Base-by-base conservation (phyloP, 768 basidiomycete species). In the Lentinula sp. region DNA sequence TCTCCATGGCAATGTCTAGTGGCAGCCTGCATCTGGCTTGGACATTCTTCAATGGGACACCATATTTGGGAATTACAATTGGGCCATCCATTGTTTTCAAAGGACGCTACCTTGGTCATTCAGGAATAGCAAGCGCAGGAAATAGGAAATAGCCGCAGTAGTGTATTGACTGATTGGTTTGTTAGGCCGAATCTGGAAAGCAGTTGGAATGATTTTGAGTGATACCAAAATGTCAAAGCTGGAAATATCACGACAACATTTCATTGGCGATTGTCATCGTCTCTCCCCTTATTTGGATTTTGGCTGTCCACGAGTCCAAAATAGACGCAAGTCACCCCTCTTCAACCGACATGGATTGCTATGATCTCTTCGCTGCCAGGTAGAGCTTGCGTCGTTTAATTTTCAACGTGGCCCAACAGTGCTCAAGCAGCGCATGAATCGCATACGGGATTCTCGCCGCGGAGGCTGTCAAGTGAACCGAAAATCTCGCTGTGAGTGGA, bases 321-420 rank as follows among this genome's bases (percentile, higher is more conserved):
- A 61, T 21, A 84, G 64, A 37, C 69, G 74, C 51, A 84, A 59
- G 23, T 77, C 70, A 1, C 82, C 84, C 10, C 81, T 46, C 84
- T 70, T 3, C 66, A 63, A 66, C 84, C 84, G 21, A 84, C 83
- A 65, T 83, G 80, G 61, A 69, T 80, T 5, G 81, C 80, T n/a
- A 65, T 64, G 32, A 80, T 72, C 59, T 76, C 71, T 37, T 68
- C 57, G 9, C 73, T 72, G 5, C 70, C 65, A 5, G 64, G 53
- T 21, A 77, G 68, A 0, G 65, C 70, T 3, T 70, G 68, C 61
- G 28, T 28, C 1, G 28, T 28, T 28, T 2, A 28, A 28, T 28
- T 28, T 79, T 78, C 18, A n/a, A n/a, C n/a, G 61, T 62, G 21
- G 71, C 72, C 79, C 83, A 85, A 62, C 84, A 84, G 2, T 83